Evolutionary conservation across 169 alveolate genomes (phyloP), one percentile per base, ranked within the genome.

Genomic region (Babesia ovis): DNA sequence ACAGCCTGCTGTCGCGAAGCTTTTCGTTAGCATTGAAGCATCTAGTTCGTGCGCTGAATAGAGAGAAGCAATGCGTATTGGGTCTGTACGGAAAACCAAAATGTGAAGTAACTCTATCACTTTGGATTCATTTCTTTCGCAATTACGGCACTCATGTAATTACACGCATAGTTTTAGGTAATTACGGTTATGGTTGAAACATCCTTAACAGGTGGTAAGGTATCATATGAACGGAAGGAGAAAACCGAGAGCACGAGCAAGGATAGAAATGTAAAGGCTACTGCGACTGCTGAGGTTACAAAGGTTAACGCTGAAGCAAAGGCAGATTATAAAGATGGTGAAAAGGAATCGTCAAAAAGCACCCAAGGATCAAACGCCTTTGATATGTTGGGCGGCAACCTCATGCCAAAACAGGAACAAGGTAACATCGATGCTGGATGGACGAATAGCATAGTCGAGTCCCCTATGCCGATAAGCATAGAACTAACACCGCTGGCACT

Each of bases 91-190:
- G 51, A 3, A 25, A 27, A 35, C 8, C 25, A 2, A 1, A 12
- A 1, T 70, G 82, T 57, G 31, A 32, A 1, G 29, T 29, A 16
- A 53, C 55, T 0, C 23, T 31, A 2, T 6, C 20, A 3, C 3
- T 22, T 14, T 70, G 82, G 82, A 11, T 20, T 29, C 35, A 42
- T 4, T 75, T 75, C 58, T 75, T 75, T 25, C 55, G 45, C 4
- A n/a, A 50, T 14, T 75, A 55, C 16, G 85, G 85, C 2, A 75
- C 85, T 0, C 85, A 75, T 50, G 66, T 43, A 45, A 64, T 75
- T 57, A 45, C 76, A 14, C 59, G 64, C 57, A 64, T 75, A 20
- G 48, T 41, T 8, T 50, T 75, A 55, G 85, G 85, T 53, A 48
- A 0, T 43, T 27, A 11, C 8, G 2, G 20, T 14, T 0, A 46